A percentile compares a stretch with the other conserved stretches of the same genome.
Conservation (phyloP, 208 protist genomes). For the Angomonas ambiguus region DNA sequence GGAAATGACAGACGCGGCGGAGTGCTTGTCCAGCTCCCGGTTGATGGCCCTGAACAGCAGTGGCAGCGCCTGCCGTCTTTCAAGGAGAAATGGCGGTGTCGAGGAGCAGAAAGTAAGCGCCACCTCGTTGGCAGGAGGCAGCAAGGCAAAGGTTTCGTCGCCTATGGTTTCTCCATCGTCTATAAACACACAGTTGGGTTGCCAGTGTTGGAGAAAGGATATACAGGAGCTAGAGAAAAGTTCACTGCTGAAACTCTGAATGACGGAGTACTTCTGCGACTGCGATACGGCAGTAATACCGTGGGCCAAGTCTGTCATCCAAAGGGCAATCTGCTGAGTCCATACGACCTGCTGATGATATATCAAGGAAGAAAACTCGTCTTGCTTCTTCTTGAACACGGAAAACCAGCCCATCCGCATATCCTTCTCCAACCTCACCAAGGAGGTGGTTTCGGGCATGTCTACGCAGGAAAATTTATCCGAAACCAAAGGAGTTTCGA, state of each 20-base stretch:
- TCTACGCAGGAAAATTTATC: background rate
- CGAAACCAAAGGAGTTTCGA: background rate
- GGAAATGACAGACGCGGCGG: constrained; percentile 34
- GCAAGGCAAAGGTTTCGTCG: constrained; percentile 52
- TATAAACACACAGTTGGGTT: constrained; percentile 52
- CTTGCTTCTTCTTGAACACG: constrained; percentile 34
- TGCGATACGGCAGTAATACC: constrained; percentile 63
- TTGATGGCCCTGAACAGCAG: constrained; percentile 40
- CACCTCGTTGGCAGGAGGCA: constrained; percentile 51
- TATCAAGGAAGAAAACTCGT: constrained; percentile 40
- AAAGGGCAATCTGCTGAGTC: constrained; percentile 34
- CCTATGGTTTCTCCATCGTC: constrained; percentile 71
- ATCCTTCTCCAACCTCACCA: background rate
- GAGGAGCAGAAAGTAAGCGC: constrained; percentile 51
- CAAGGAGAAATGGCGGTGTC: constrained; percentile 32
- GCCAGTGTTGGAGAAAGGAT: constrained; percentile 61
- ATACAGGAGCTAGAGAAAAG: constrained; percentile 39
- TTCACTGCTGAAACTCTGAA: constrained; percentile 34
- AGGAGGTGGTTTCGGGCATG: background rate
- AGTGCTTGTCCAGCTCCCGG: constrained; percentile 38
- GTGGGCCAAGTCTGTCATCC: constrained; percentile 55
- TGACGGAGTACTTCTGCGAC: constrained; percentile 35
- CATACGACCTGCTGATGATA: constrained; percentile 34
- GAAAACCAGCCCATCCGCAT: background rate
- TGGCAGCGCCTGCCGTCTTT: constrained; percentile 30